These are phyloP conservation scores for Hemisphaericaspora nanyangensis DNA, from an alignment of 805 yeast genomes.

Conservation along the genomic window DNA sequence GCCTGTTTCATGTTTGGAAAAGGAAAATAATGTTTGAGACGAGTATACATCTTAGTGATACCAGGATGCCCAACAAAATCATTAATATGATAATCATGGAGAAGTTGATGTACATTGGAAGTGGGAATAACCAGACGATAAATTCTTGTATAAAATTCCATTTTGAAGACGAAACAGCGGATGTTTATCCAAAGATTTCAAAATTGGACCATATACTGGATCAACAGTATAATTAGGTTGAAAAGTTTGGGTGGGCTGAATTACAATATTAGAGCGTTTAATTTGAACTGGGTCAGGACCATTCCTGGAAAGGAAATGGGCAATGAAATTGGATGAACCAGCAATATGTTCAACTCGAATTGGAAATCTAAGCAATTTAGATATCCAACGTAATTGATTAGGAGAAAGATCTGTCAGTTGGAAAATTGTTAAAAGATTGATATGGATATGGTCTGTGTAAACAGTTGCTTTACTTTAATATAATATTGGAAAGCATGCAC, in stretches of 20 bases:
- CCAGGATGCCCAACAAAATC: background rate
- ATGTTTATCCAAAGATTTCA: background rate
- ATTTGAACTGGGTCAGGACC: background rate
- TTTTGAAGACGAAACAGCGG: background rate
- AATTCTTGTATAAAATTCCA: background rate
- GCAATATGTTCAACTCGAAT: background rate
- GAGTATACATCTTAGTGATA: background rate
- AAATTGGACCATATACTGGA: background rate
- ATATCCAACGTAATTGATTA: background rate
- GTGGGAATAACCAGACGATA: background rate
- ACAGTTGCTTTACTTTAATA: background rate
- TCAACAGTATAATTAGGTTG: background rate
- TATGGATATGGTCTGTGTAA: background rate
- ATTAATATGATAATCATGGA: background rate
- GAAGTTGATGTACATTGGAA: background rate
- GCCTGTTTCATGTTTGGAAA: background rate
- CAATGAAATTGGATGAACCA: background rate
- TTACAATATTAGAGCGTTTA: background rate
- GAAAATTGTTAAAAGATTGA: background rate
- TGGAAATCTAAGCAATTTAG: background rate
- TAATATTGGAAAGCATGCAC: background rate
- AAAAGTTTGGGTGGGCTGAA: background rate
- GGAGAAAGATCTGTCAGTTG: background rate
- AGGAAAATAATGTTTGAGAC: background rate
- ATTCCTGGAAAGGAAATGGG: background rate